These are phyloP conservation scores for Wallacemonas collosoma DNA, from an alignment of 208 protist species.

Conservation along the genomic window DNA sequence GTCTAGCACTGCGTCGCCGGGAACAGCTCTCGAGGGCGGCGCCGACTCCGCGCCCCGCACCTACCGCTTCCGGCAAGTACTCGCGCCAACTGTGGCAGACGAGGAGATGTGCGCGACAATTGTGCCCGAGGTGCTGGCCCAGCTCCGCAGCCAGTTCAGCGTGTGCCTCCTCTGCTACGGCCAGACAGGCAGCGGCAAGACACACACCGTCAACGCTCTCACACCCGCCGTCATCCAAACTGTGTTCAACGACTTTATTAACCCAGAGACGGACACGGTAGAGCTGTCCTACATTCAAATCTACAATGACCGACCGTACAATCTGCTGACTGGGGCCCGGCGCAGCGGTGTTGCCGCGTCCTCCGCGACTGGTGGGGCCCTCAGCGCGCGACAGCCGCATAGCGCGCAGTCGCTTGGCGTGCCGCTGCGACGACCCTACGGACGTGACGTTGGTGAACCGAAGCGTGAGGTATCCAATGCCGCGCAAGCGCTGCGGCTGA, in stretches of 20 bases:
- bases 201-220: slow-evolving; percentile 61
- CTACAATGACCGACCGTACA: slow-evolving; percentile 73
- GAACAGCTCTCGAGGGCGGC: neutral
- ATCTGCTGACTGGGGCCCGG: slow-evolving; percentile 39
- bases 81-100: slow-evolving; percentile 51
- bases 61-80: slow-evolving; percentile 71
- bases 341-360: neutral
- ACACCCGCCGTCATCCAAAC: slow-evolving; percentile 41
- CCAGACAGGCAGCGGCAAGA: slow-evolving; percentile 63
- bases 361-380: neutral
- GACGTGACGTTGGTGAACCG: slow-evolving; percentile 40
- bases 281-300: slow-evolving; percentile 84
- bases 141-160: slow-evolving; percentile 54
- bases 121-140: slow-evolving; percentile 59
- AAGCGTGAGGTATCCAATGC: slow-evolving; percentile 43
- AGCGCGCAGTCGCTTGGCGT: neutral
- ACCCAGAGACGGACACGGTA: slow-evolving; percentile 52
- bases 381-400: neutral
- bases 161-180: slow-evolving; percentile 72
- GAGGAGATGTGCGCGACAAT: slow-evolving; percentile 50
- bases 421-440: slow-evolving; percentile 32
- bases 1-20: neutral
- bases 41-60: slow-evolving; percentile 10
- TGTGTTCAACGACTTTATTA: slow-evolving; percentile 44
- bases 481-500: slow-evolving; percentile 28